Evolutionary conservation across 2,329 filamentous ascomycete species (phyloP).

Genomic region (Trichoderma pleuroti): DNA sequence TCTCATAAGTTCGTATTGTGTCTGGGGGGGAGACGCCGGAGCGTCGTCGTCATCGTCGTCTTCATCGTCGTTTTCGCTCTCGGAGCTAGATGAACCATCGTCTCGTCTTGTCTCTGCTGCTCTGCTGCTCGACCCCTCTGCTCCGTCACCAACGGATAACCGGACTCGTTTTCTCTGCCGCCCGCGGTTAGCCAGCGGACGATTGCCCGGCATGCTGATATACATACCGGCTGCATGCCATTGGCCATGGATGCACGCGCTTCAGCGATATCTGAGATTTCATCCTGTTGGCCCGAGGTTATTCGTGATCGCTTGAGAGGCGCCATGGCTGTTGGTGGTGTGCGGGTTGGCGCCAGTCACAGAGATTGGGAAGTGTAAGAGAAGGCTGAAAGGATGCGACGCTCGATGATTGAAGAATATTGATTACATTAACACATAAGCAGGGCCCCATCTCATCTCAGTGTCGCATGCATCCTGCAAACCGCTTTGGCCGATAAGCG

Average conservation of each 20-base stretch:
- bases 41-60: constrained; percentile 30
- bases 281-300: constrained; percentile 30
- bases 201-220: neutral
- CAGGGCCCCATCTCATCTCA: neutral
- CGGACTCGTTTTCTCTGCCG: constrained; percentile 34
- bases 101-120: constrained; percentile 20
- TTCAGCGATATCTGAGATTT: constrained; percentile 33
- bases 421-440: neutral
- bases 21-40: constrained; percentile 43
- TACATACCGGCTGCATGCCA: constrained; percentile 26
- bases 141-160: constrained; percentile 27
- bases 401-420: neutral
- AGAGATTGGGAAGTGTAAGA: no score
- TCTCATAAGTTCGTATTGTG: constrained; percentile 60
- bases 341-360: neutral
- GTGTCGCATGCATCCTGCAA: neutral
- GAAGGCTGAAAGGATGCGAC: neutral
- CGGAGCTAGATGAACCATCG: constrained; percentile 28
- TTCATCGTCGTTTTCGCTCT: constrained; percentile 25
- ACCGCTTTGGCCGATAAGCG: neutral
- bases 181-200: constrained; percentile 26
- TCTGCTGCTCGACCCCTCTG: neutral
- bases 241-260: constrained; percentile 41
- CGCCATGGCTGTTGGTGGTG: neutral
- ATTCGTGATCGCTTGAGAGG: constrained; percentile 13